Base-by-base conservation (phyloP, 371 early-diverging fungal genomes). In the Mortierella sp. region DNA sequence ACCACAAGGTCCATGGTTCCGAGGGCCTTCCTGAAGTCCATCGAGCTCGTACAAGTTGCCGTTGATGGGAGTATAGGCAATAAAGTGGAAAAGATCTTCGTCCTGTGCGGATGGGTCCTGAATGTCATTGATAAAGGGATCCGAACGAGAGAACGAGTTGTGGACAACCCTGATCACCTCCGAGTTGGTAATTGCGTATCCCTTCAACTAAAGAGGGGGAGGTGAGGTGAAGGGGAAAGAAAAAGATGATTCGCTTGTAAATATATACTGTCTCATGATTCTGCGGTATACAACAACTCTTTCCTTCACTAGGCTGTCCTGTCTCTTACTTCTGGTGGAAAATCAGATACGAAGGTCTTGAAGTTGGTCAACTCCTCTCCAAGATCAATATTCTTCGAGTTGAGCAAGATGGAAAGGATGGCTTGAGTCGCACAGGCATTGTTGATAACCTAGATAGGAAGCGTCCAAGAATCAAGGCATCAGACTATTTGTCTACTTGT, bases 371-470 rank as follows among this genome's bases (percentile, higher is more conserved):
- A 77, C 47, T 91, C 90, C 30, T 86, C 83, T 7, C 95, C 95
- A 51, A 96, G 82, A 9, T 93, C 92, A 19, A 97, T 81, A 53
- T 84, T 84, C 0, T 72, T 67, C 43, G 87, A 84, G 76, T 97
- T 97, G 37, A 97, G 75, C 51, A 96, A 79, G 52, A 97, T 90
- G 12, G 94, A 92, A 23, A 97, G 80, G 66, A 97, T 95, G 4
- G 98, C 98, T 81, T 96, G 97, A 0, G 98, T 97, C 15, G 97
- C 96, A 71, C 98, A 97, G 4, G 98, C 97, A 81, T 97, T 97
- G 37, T 92, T 85, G 46, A 93, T 86, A 7, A 92, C 85, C 87
- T 93, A 51, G 12, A 44, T 30, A 45, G 52, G 18, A 80, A 55
- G 37, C 3, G 37, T 37, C 37, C 5, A 37, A 37, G 9, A 37